Evolutionary conservation across 306 rosid species (phyloP).

Genomic region (Corylus americana): DNA sequence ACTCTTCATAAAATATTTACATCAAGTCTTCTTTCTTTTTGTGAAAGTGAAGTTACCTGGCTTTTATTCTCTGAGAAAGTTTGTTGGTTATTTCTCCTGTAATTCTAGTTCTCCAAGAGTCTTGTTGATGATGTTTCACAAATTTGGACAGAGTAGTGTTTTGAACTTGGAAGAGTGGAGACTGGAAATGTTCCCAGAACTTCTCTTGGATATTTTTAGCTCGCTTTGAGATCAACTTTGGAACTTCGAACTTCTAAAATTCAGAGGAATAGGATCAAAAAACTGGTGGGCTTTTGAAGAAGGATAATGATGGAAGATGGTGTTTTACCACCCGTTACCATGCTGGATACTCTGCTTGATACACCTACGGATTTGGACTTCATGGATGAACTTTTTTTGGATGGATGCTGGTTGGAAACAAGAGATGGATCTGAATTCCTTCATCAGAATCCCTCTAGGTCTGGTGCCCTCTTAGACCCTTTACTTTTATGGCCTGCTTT

Average conservation of each 20-base stretch:
- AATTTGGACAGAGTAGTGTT: conserved; percentile 29
- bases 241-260: conserved; percentile 12
- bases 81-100: conserved; percentile 3
- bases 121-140: conserved; percentile 29
- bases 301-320: conserved; percentile 62
- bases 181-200: conserved; percentile 16
- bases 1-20: conserved; percentile 10
- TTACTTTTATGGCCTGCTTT: conserved; percentile 57
- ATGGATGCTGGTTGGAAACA: conserved; percentile 87
- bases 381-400: conserved; percentile 77
- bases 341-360: conserved; percentile 56
- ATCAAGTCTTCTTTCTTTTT: background rate
- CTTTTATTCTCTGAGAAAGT: conserved; percentile 2
- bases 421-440: conserved; percentile 65
- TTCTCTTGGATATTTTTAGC: conserved; percentile 1
- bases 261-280: conserved; percentile 9
- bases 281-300: conserved; percentile 19
- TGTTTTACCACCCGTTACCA: conserved; percentile 51
- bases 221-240: conserved; percentile 31
- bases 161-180: conserved; percentile 27
- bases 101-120: background rate
- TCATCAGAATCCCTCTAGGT: conserved; percentile 49
- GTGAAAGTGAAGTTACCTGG: background rate
- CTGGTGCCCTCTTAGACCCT: conserved; percentile 58
- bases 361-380: conserved; percentile 73